phyloP scores from a whole-genome alignment of 352 stramenopile species.

The Phytophthora litchii region DNA sequence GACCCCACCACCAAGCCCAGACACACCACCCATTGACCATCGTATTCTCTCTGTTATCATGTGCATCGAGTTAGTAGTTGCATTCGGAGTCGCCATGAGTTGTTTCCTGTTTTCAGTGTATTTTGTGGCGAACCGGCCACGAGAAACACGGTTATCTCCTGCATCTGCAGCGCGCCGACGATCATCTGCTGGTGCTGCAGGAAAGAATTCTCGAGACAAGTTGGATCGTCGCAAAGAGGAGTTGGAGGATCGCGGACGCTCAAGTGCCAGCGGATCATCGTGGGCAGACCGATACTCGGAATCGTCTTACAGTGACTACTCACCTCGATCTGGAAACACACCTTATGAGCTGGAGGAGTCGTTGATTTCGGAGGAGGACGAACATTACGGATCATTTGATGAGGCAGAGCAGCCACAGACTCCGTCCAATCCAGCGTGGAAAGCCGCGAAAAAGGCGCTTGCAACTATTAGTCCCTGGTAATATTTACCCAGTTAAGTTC shows the following conservation, averaged over 20 bases:
- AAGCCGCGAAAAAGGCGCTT: conserved; percentile 55
- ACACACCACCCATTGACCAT: conserved; percentile 81
- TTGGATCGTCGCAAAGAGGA: conserved; percentile 26
- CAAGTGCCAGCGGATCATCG: conserved; percentile 26
- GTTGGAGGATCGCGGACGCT: conserved; percentile 23
- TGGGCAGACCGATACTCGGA: conserved; percentile 34
- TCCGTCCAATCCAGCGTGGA: conserved; percentile 44
- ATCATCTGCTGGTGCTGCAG: conserved; percentile 20
- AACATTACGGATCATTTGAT: conserved; percentile 76
- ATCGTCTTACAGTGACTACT: conserved; percentile 44
- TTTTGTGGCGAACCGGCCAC: conserved; percentile 85
- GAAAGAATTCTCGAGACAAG: conserved; percentile 29
- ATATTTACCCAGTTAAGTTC: conserved; percentile 7
- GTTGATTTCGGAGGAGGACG: conserved; percentile 71
- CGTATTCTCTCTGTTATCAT: conserved; percentile 87
- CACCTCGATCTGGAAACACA: conserved; percentile 26
- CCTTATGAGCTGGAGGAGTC: conserved; percentile 72
- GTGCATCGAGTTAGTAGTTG: conserved; percentile 85
- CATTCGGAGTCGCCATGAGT: conserved; percentile 78
- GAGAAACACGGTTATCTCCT: conserved; percentile 35
- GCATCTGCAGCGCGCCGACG: conserved; percentile 23
- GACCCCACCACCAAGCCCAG: conserved; percentile 67
- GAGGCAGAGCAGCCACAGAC: conserved; percentile 24
- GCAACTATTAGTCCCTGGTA: conserved; percentile 82
- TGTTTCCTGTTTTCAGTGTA: conserved; percentile 90